A percentile compares a stretch with the other conserved stretches of the same genome.
phyloP scores from a whole-genome alignment of 805 yeast species.

The Tanozyma kutaoensis region DNA sequence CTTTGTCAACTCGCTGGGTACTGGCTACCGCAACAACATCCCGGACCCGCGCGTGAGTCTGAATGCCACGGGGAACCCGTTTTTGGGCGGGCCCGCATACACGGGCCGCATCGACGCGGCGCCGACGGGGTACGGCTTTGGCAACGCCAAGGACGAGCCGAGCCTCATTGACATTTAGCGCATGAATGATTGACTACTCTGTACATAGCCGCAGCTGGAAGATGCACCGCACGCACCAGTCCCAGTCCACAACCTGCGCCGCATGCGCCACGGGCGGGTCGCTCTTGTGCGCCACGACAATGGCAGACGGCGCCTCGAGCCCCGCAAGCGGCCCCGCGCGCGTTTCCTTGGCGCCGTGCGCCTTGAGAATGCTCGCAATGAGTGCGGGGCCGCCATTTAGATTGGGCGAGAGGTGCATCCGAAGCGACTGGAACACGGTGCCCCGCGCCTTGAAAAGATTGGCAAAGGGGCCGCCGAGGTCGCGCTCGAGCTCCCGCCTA shows the following conservation, averaged over 20 bases:
- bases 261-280: constrained; percentile 9
- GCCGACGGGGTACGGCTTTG: constrained; percentile 91
- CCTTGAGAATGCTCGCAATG: constrained; percentile 39
- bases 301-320: constrained; percentile 5
- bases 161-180: constrained; percentile 31
- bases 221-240: constrained; percentile 47
- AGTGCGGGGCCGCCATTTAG: constrained; percentile 49
- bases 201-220: too few relatives aligned
- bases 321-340: constrained; percentile 6
- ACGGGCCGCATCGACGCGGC: constrained; percentile 17
- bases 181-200: neutral
- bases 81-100: constrained; percentile 21
- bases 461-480: constrained; percentile 5
- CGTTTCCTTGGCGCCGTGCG: constrained; percentile 39
- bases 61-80: constrained; percentile 42
- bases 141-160: constrained; percentile 50
- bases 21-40: constrained; percentile 41
- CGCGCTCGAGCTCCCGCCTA: constrained; percentile 5
- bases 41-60: constrained; percentile 19
- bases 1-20: constrained; percentile 81
- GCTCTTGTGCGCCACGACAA: constrained; percentile 18
- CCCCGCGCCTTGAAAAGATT: constrained; percentile 11
- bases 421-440: constrained; percentile 34
- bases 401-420: constrained; percentile 41
- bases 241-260: constrained; percentile 42